Evolutionary conservation across 2,329 filamentous ascomycete genomes (phyloP).

Genomic region (Didymella pinodella): DNA sequence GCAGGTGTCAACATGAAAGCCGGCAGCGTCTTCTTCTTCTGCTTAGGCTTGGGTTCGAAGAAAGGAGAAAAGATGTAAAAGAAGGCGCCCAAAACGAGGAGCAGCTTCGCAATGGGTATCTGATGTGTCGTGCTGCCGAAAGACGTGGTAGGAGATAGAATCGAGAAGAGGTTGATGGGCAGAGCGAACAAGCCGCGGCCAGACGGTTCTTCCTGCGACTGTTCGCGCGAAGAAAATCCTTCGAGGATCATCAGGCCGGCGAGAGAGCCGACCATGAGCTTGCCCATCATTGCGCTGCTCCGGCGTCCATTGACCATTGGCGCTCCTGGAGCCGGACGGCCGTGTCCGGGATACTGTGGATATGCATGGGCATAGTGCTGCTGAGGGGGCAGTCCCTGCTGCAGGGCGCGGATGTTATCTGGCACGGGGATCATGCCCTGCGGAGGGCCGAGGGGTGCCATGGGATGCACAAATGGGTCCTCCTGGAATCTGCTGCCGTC

Average conservation of each 20-base stretch:
- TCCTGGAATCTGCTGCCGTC: slow-evolving; percentile 50
- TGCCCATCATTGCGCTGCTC: slow-evolving; percentile 65
- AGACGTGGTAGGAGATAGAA: slow-evolving; percentile 45
- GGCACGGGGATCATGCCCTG: slow-evolving; percentile 55
- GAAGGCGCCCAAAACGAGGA: slow-evolving; percentile 61
- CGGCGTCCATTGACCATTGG: slow-evolving; percentile 54
- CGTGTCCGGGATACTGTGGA: slow-evolving; percentile 39
- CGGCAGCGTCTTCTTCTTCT: slow-evolving; percentile 57
- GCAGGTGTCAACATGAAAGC: slow-evolving; percentile 57
- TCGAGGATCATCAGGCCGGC: slow-evolving; percentile 93
- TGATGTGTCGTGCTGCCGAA: slow-evolving; percentile 42
- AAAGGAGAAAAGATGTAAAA: slow-evolving; percentile 66
- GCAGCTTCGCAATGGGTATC: slow-evolving; percentile 59
- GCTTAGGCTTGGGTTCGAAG: slow-evolving; percentile 65
- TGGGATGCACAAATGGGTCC: slow-evolving; percentile 45
- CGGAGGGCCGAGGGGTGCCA: slow-evolving; percentile 42
- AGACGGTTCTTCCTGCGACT: slow-evolving; percentile 58
- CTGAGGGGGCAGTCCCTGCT: slow-evolving; percentile 48
- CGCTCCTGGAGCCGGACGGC: slow-evolving; percentile 35
- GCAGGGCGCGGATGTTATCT: slow-evolving; percentile 53
- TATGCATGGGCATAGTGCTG: slow-evolving; percentile 51
- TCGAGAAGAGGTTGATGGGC: slow-evolving; percentile 46
- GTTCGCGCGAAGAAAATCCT: slow-evolving; percentile 71
- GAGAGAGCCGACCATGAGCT: slow-evolving; percentile 91
- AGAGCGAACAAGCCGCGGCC: slow-evolving; percentile 54